Percentiles rank a stretch among this genome's conserved stretches.
Evolutionary conservation across 805 yeast species (phyloP).

Genomic region (Priceomyces melissophilus): DNA sequence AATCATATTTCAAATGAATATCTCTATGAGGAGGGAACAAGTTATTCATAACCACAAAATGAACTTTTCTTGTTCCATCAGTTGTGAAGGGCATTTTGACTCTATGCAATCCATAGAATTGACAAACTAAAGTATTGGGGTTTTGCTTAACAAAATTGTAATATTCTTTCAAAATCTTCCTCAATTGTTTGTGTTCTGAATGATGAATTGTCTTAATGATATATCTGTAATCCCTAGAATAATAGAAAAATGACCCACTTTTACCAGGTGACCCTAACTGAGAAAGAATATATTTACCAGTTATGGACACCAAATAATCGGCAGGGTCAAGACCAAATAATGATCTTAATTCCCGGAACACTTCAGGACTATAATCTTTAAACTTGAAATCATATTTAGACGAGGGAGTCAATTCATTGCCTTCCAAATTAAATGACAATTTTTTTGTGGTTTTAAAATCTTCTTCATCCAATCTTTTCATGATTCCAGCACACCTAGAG

Average conservation of each 20-base stretch:
- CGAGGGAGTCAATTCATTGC: slow-evolving; percentile 87
- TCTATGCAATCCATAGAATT: slow-evolving; percentile 92
- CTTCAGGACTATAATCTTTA: slow-evolving; percentile 94
- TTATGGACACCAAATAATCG: slow-evolving; percentile 86
- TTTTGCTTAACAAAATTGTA: slow-evolving; percentile 74
- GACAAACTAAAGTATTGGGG: slow-evolving; percentile 89
- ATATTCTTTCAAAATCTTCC: slow-evolving; percentile 71
- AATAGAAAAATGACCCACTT: slow-evolving; percentile 94
- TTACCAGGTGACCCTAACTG: slow-evolving; percentile 96
- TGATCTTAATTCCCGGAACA: slow-evolving; percentile 78
- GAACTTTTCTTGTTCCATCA: slow-evolving; percentile 65
- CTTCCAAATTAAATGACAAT: slow-evolving; percentile 80
- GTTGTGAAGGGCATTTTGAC: slow-evolving; percentile 78
- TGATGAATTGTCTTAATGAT: slow-evolving; percentile 96
- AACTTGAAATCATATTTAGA: slow-evolving; percentile 94
- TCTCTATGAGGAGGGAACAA: slow-evolving; percentile 91
- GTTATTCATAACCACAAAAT: slow-evolving; percentile 95
- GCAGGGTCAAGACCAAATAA: slow-evolving; percentile 91
- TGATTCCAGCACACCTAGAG: slow-evolving; percentile 82
- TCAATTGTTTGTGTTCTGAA: slow-evolving; percentile 81
- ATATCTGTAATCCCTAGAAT: slow-evolving; percentile 87
- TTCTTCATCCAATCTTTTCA: slow-evolving; percentile 63
- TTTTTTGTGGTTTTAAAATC: slow-evolving; percentile 77
- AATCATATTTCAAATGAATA: slow-evolving; percentile 79
- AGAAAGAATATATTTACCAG: slow-evolving; percentile 87